Percentiles rank a stretch among this genome's conserved stretches.
Conservation (phyloP, 2,329 filamentous ascomycete species). For the Fusarium sp. region DNA sequence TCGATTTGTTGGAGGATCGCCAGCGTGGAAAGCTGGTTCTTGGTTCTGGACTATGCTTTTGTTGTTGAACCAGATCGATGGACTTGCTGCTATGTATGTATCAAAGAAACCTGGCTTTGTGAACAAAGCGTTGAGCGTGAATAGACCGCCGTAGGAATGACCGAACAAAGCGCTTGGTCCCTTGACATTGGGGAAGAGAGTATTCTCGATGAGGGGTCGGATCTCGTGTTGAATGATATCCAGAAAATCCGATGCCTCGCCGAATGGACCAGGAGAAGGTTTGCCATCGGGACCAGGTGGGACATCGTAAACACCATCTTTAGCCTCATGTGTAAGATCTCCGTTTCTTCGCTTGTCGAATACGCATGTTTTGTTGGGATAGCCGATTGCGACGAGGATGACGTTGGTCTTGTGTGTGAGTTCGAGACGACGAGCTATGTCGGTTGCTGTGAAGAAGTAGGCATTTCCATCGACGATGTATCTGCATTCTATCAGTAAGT, state of each 20-base stretch:
- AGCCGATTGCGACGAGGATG: slow-evolving; percentile 51
- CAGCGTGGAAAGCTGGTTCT: slow-evolving; percentile 42
- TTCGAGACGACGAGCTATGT: slow-evolving; percentile 44
- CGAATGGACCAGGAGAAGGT: slow-evolving; percentile 43
- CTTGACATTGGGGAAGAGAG: slow-evolving; percentile 41
- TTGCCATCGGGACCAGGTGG: slow-evolving; percentile 39
- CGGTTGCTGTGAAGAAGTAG: slow-evolving; percentile 50
- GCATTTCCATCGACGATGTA: slow-evolving; percentile 53
- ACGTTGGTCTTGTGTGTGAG: slow-evolving; percentile 42
- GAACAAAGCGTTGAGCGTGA: slow-evolving; percentile 59
- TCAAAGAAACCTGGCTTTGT: slow-evolving; percentile 56
- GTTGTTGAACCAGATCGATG: slow-evolving; percentile 61
- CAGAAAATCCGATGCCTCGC: slow-evolving; percentile 60
- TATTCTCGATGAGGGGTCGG: slow-evolving; percentile 47
- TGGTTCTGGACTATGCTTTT: slow-evolving; percentile 53
- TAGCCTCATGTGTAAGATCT: slow-evolving; percentile 48
- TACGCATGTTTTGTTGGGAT: slow-evolving; percentile 45
- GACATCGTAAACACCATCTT: slow-evolving; percentile 31
- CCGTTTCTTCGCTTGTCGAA: slow-evolving; percentile 46
- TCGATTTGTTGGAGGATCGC: slow-evolving; percentile 1
- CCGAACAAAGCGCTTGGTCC: slow-evolving; percentile 60
- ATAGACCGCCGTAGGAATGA: slow-evolving; percentile 63
- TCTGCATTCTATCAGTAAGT: slow-evolving; percentile 20
- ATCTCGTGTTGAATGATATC: slow-evolving; percentile 56
- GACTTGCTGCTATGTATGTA: slow-evolving; percentile 59